Base-by-base conservation (phyloP, 306 rosid species). In the Trifolium subterraneum region DNA sequence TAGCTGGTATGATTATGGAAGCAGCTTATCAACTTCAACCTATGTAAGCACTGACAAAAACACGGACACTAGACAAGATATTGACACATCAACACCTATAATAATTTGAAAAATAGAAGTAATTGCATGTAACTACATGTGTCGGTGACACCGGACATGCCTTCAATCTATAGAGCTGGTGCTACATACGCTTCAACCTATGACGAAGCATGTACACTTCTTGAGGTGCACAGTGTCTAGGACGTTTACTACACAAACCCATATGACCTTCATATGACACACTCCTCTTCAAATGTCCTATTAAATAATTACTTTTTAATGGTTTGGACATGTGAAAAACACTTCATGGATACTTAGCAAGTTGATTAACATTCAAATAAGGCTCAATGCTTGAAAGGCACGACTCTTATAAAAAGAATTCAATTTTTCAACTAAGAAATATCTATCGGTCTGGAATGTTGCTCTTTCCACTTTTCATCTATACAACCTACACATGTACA, bases 11-110 rank as follows among this genome's bases (percentile, higher is more conserved):
- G 72, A 67, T 67, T 12, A 20, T 10, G 22, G 27, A 59, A 71
- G 36, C 39, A 58, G 67, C 39, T 65, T 79, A 23, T 38, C 59
- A 47, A 66, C 64, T 55, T 55, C 23, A 41, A 61, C 15, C 47
- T 33, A 36, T n/a, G n/a, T 27, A 33, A 11, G 42, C 66, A 61
- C 23, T 3, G 11, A 29, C 5, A 60, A 16, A 51, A 51, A 51
- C 2, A 19, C 7, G 1, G 27, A 52, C 29, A 19, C 12, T 29
- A 29, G 33, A 29, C 7, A 29, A 29, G 23, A 51, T 22, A 18
- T 11, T 51, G 58, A 18, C 58, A 51, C 22, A 9, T 51, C 10
- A 51, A 8, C 58, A 8, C 58, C 0, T 0, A 10, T 18, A 51
- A 16, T 51, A 18, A 51, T 51, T 18, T 51, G 25, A 16, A 51